These are phyloP conservation scores for Chenopodium quinoa DNA, from an alignment of 148 eudicot genomes.

Conservation along the genomic window DNA sequence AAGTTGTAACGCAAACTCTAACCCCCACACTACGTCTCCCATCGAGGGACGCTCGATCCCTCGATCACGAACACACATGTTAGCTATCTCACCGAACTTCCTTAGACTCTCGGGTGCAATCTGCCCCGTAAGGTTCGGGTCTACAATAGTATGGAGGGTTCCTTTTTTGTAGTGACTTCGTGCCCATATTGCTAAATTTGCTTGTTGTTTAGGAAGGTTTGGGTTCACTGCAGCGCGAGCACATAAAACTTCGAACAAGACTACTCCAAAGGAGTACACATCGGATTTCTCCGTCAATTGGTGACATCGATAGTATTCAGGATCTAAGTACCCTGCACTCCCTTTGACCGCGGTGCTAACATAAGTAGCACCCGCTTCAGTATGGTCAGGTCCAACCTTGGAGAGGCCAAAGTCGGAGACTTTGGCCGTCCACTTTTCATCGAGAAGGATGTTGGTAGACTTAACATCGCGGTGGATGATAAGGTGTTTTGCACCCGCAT, in stretches of 20 bases:
- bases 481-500: slow-evolving; percentile 15
- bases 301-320: slow-evolving; percentile 39
- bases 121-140: slow-evolving; percentile 34
- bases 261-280: slow-evolving; percentile 54
- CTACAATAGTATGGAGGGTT: slow-evolving; percentile 34
- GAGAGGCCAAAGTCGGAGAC: slow-evolving; percentile 31
- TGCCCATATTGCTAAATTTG: slow-evolving; percentile 41
- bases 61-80: slow-evolving; percentile 32
- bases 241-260: slow-evolving; percentile 52
- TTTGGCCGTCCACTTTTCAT: slow-evolving; percentile 29
- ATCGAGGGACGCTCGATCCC: slow-evolving; percentile 42
- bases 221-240: slow-evolving; percentile 32
- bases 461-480: slow-evolving; percentile 30
- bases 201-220: slow-evolving; percentile 32
- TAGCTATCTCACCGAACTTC: slow-evolving; percentile 38
- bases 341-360: slow-evolving; percentile 52
- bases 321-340: slow-evolving; percentile 47
- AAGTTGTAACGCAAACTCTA: slow-evolving; percentile 39
- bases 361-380: slow-evolving; percentile 13
- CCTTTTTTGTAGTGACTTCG: slow-evolving; percentile 24
- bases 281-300: slow-evolving; percentile 48
- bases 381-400: neutral
- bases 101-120: slow-evolving; percentile 41
- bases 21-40: slow-evolving; percentile 37
- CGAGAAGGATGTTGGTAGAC: slow-evolving; percentile 25